Evolutionary conservation across 441 rosid genomes (phyloP), one percentile per base, ranked within the genome.

Genomic region (Populus hybrid): DNA sequence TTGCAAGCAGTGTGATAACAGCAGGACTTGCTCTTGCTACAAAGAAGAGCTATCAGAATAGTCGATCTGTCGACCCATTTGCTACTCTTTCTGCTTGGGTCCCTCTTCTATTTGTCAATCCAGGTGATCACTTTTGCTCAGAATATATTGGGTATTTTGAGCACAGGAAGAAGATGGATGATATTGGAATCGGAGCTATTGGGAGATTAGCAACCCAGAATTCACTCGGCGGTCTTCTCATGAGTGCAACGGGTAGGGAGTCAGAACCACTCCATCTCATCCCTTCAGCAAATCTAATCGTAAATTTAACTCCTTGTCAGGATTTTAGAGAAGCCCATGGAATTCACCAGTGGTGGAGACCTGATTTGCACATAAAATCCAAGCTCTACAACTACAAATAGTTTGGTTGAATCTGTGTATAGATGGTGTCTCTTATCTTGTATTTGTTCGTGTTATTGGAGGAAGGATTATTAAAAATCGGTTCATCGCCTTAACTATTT

Each of bases 291-390:
- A 87, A 82, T 79, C 78, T 96, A 74, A 85, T 87, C 0, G 84
- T 89, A 12, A 96, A 92, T 77, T 9, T 70, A 72, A 84, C 78
- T 16, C 83, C 90, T 5, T 73, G 83, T 0, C 78, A 28, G 32
- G 90, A 90, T 79, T 91, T 93, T 65, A 93, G 84, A 80, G 87
- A 87, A 80, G 98, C 98, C 6, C 99, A 96, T 79, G 98, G 99
- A 73, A 86, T 96, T 84, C 96, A 90, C 79, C 98, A 94, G 72
- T 96, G 99, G 99, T 96, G 98, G 99, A 80, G 85, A 72, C 90
- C 90, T 0, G 94, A 94, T 78, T 80, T 85, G 75, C 69, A 81
- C 32, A 78, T 94, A 75, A 86, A 90, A 70, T 87, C 92, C 70
- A 88, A 85, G 81, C 42, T 85, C 63, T 85, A 93, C 87, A 81